A percentile compares a stretch with the other conserved stretches of the same genome.
Conservation (phyloP, 495 filamentous ascomycete genomes). For the Penicillium manginii region DNA sequence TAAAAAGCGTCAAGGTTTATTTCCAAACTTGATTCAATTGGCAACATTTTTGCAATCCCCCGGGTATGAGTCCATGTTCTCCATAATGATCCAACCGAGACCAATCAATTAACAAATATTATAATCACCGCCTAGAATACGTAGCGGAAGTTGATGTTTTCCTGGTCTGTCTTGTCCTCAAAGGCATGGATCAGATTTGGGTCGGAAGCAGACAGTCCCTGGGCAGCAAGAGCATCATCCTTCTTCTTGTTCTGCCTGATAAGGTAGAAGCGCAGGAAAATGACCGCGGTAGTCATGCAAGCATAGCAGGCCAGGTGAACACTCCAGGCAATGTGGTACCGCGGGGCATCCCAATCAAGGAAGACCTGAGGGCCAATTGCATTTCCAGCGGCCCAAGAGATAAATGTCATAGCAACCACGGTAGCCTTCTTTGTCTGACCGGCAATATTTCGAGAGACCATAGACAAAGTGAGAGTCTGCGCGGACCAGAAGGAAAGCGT, state of each 20-base stretch:
- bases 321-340: conserved; percentile 47
- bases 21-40: no score
- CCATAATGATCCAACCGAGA: background rate
- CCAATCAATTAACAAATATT: background rate
- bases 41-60: no score
- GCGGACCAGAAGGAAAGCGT: conserved; percentile 61
- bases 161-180: conserved; percentile 53
- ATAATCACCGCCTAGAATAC: conserved; percentile 39
- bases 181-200: conserved; percentile 44
- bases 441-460: conserved; percentile 67
- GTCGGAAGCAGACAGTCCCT: conserved; percentile 30
- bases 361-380: conserved; percentile 56
- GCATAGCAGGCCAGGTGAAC: conserved; percentile 47
- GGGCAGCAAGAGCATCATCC: conserved; percentile 37
- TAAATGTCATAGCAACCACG: conserved; percentile 49
- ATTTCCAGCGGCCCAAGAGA: conserved; percentile 49
- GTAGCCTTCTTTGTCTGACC: conserved; percentile 70
- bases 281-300: conserved; percentile 38
- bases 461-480: conserved; percentile 58
- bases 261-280: conserved; percentile 44
- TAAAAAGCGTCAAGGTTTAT: no score
- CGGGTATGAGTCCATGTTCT: no score
- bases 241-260: conserved; percentile 44
- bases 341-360: conserved; percentile 39
- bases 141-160: conserved; percentile 53